Evolutionary conservation across 2,329 filamentous ascomycete genomes (phyloP).

Genomic region (Paracamarosporium sp.): DNA sequence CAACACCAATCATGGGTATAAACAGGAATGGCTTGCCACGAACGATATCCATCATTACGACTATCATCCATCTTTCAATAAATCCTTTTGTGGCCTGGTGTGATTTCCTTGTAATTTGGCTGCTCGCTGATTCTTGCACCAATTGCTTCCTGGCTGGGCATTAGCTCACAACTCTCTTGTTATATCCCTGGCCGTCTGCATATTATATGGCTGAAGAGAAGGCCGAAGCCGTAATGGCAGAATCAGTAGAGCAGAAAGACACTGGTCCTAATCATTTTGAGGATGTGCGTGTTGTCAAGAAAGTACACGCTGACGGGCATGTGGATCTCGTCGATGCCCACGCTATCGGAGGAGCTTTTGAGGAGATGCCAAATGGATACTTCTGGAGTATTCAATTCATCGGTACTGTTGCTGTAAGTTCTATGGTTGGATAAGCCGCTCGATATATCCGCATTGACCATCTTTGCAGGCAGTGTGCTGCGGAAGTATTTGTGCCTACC

Average conservation of each 20-base stretch:
- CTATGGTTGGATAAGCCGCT: conserved; percentile 4
- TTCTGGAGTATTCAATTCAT: conserved; percentile 51
- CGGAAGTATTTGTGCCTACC: conserved; percentile 34
- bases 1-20: neutral
- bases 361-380: conserved; percentile 52
- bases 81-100: neutral
- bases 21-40: neutral
- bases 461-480: conserved; percentile 27
- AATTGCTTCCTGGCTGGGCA: neutral
- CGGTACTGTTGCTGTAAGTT: conserved; percentile 45
- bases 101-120: neutral
- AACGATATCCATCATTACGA: neutral
- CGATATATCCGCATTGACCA: neutral
- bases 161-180: neutral
- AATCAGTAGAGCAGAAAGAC: conserved; percentile 16
- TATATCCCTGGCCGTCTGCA: neutral
- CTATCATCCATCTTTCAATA: neutral
- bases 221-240: conserved; percentile 15
- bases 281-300: conserved; percentile 30
- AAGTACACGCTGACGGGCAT: conserved; percentile 49
- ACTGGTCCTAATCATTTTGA: conserved; percentile 12
- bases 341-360: conserved; percentile 52
- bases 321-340: conserved; percentile 52
- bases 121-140: neutral
- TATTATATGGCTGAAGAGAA: conserved; percentile 21